phyloP scores from a whole-genome alignment of 306 rosid genomes.

The Dalbergia oliveri region DNA sequence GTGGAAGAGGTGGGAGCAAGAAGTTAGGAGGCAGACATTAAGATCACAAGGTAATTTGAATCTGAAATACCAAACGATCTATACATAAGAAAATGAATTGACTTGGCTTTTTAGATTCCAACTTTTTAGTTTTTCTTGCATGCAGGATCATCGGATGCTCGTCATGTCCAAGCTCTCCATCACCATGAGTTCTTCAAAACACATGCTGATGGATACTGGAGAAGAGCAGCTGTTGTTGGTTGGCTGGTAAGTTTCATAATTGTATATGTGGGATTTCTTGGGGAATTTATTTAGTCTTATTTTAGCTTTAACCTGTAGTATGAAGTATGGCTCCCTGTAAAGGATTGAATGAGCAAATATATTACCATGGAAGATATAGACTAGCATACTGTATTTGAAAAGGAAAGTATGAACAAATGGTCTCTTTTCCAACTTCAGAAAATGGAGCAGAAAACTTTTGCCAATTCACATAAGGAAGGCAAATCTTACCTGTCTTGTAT shows the following conservation, averaged over 20 bases:
- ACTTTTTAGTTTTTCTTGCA: conserved; percentile 2
- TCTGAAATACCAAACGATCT: conserved; percentile 29
- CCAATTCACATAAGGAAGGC: no score
- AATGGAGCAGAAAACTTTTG: no score
- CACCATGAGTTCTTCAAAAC: conserved; percentile 52
- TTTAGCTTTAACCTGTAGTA: conserved; percentile 1
- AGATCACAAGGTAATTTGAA: conserved; percentile 46
- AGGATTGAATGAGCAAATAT: not conserved
- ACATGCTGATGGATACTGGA: conserved; percentile 71
- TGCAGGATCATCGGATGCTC: conserved; percentile 27
- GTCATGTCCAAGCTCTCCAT: not conserved
- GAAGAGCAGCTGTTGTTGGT: conserved; percentile 69
- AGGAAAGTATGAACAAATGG: not conserved
- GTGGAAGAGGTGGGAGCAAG: conserved; percentile 83
- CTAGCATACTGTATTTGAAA: not conserved
- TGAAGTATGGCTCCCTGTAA: conserved; percentile 19
- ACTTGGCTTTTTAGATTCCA: conserved; percentile 17
- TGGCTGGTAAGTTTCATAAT: conserved; percentile 68
- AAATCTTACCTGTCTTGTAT: no score
- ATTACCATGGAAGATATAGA: not conserved
- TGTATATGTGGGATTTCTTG: not conserved
- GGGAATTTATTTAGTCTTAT: conserved; percentile 18
- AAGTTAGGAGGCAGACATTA: conserved; percentile 12
- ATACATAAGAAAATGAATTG: conserved; percentile 25
- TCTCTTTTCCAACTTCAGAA: not conserved